Evolutionary conservation across 1,284 basidiomycete genomes (phyloP), one percentile per base, ranked within the genome.

Genomic region (Bjerkandera adusta): DNA sequence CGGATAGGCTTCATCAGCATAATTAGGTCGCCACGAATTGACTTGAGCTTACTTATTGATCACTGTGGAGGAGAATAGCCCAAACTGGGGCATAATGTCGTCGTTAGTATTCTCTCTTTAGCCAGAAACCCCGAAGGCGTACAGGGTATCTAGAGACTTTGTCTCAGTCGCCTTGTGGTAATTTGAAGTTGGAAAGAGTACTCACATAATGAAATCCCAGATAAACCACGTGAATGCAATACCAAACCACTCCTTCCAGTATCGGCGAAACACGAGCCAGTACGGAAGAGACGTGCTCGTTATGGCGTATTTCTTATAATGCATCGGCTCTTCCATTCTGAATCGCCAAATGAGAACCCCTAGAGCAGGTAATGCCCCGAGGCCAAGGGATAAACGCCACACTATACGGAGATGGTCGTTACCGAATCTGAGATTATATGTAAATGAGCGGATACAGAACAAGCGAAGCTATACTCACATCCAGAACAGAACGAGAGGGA

Each of bases 351-450:
- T 61, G 60, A 96, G 81, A 32, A 96, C 87, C 1, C 81, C 71
- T 5, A 84, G 57, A 4, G 94, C 92, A 20, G 93, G 92, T 43
- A 97, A 65, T 32, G 85, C 71, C 34, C 94, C 95, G 10, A 97
- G 74, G n/a, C 91, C 92, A 24, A 97, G 78, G 3, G 91, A 89
- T 29, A 93, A 64, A 45, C 95, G 85, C 94, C 92, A 96, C 4
- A 91, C 87, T 4, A 84, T 85, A 20, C 88, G 79, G 24, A 95
- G 79, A 60, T 94, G 91, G 53, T 89, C 64, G 48, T 82, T 67
- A 29, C 91, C 88, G 53, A 88, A 93, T 52, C 84, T 87, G 34
- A 13, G 27, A 29, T 21, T 22, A 24, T 8, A 15, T 18, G n/a
- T n/a, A n/a, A n/a, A n/a, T n/a, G n/a, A n/a, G n/a, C n/a, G n/a